Conservation (phyloP, 352 stramenopile species). For the Phytophthora sojae region DNA sequence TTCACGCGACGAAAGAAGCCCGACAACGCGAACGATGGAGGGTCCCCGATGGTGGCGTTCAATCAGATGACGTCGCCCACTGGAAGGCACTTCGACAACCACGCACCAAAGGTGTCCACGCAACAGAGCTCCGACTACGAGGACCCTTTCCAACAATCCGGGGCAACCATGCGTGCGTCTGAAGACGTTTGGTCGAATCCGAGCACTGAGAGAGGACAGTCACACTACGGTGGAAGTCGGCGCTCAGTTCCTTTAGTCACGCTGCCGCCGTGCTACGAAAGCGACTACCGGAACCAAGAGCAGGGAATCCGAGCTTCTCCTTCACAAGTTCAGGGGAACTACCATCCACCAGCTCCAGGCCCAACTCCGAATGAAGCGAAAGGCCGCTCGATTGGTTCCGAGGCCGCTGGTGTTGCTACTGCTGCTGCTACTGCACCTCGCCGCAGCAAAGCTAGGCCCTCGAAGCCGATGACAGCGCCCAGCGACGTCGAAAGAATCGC, state of each 20-base stretch:
- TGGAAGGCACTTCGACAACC: not conserved
- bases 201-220: slow-evolving; percentile 1
- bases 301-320: not conserved
- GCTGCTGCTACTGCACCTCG: slow-evolving; percentile 8
- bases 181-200: slow-evolving; percentile 18
- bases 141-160: slow-evolving; percentile 19
- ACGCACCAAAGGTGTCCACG: slow-evolving; percentile 16
- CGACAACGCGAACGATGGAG: slow-evolving; percentile 11
- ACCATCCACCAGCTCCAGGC: slow-evolving; percentile 1
- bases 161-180: slow-evolving; percentile 8
- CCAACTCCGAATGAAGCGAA: not conserved
- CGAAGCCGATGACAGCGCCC: slow-evolving; percentile 2
- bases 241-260: not conserved
- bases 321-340: slow-evolving; percentile 3
- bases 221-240: not conserved
- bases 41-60: slow-evolving; percentile 4
- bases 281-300: not conserved
- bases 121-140: slow-evolving; percentile 21
- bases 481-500: slow-evolving; percentile 14
- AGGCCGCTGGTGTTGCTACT: not conserved
- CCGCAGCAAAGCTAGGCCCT: not conserved
- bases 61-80: slow-evolving; percentile 21
- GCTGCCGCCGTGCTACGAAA: not conserved
- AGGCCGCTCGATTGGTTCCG: not conserved
- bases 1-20: slow-evolving; percentile 10